Base-by-base conservation (phyloP, 202 grass and related monocot genomes). In the Panicum virgatum region DNA sequence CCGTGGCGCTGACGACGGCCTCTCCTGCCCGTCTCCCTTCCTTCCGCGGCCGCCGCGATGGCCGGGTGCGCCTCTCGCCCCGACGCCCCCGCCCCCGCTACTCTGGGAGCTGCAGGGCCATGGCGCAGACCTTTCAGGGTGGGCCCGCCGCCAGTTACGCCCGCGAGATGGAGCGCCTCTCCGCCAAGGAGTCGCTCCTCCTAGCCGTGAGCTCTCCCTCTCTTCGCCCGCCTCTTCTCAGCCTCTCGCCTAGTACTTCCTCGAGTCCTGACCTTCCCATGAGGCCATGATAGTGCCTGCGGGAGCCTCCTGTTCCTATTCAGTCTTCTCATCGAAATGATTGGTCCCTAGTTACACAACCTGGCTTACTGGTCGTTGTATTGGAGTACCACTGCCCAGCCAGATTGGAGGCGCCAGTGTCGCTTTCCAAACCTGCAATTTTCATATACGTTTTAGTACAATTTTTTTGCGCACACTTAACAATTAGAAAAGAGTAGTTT, bases 81-180 rank as follows among this genome's bases (percentile, higher is more conserved):
- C 60, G 77, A 23, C 86, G 81, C 26, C n/a, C n/a, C 29, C 29
- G 1, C 29, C 2, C 18, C 53, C 84, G 86, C 58, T 76, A 65
- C 51, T 66, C 38, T 16, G 82, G 73, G 50, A 29, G 77, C 30
- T 93, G 90, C 70, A 80, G 77, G 78, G 90, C 92, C 29, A 83
- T 86, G 81, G 90, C 94, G 30, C 85, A 88, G 86, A 84, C 92
- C 27, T 98, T 93, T 85, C 86, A 82, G 66, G 89, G 96, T 9
- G 89, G 92, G 0, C 69, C 92, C 12, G 70, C 92, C 40, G 87
- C 90, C 34, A 94, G 76, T 80, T 98, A 99, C 80, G 96, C 96
- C 61, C 89, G 93, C 26, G 96, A 99, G 85, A 99, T 99, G 91
- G 96, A 98, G 83, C 90, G 92, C 39, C 92, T 98, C 59, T 96